A percentile compares a stretch with the other conserved stretches of the same genome.
phyloP scores from a whole-genome alignment of 805 yeast species.

The Candida pini region DNA sequence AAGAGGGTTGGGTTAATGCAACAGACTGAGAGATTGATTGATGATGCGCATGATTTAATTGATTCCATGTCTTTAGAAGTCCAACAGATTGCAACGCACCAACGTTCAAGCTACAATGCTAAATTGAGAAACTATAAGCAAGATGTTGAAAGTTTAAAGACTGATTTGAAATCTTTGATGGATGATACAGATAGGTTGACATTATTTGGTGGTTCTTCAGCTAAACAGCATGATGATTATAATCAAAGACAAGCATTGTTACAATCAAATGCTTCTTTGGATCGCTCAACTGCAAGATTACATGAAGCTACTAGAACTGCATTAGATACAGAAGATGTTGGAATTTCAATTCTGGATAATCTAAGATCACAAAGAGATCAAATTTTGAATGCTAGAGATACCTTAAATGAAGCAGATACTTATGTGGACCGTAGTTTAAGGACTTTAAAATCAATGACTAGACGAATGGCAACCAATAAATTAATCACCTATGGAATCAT shows the following conservation, averaged over 20 bases:
- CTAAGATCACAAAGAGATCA: slow-evolving; percentile 93
- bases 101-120: slow-evolving; percentile 65
- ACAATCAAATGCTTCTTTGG: slow-evolving; percentile 72
- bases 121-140: slow-evolving; percentile 67
- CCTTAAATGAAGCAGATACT: slow-evolving; percentile 83
- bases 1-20: slow-evolving; percentile 50
- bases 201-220: slow-evolving; percentile 56
- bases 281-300: slow-evolving; percentile 75
- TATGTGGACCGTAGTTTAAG: slow-evolving; percentile 86
- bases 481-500: slow-evolving; percentile 88
- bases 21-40: slow-evolving; percentile 62
- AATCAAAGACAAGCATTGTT: slow-evolving; percentile 78
- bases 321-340: slow-evolving; percentile 85
- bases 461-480: slow-evolving; percentile 88
- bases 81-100: slow-evolving; percentile 72
- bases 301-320: slow-evolving; percentile 88
- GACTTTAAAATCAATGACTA: slow-evolving; percentile 85
- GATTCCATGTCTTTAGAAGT: slow-evolving; percentile 89
- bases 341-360: slow-evolving; percentile 84
- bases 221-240: slow-evolving; percentile 36
- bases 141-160: slow-evolving; percentile 53
- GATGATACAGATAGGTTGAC: slow-evolving; percentile 71
- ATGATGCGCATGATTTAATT: slow-evolving; percentile 71
- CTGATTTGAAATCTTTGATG: slow-evolving; percentile 45
- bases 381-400: slow-evolving; percentile 76